Conservation (phyloP, 495 filamentous ascomycete species). For the Diplogelasinospora grovesii region DNA sequence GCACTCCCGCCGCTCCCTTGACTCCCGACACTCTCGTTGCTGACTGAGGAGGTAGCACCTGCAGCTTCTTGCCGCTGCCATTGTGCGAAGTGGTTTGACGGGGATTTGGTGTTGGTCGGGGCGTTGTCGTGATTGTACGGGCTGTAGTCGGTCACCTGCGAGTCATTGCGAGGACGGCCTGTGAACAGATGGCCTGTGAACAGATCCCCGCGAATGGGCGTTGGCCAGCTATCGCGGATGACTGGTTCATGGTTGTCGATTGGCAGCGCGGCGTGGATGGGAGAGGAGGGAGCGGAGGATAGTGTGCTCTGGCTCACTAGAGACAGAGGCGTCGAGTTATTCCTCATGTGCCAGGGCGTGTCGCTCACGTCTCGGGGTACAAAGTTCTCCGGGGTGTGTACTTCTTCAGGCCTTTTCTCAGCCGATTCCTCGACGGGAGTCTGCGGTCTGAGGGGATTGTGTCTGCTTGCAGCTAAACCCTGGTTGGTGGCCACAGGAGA, state of each 20-base stretch:
- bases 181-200: too few relatives aligned
- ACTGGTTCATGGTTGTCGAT: slow-evolving; percentile 7
- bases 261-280: background rate
- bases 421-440: slow-evolving; percentile 6
- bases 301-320: slow-evolving; percentile 15
- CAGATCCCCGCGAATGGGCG: background rate
- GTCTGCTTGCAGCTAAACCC: slow-evolving; percentile 2
- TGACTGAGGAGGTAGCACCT: background rate
- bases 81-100: background rate
- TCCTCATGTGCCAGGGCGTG: background rate
- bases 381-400: background rate
- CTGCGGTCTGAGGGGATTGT: slow-evolving; percentile 8
- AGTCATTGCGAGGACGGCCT: slow-evolving; percentile 9
- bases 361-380: slow-evolving; percentile 7
- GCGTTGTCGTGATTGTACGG: background rate
- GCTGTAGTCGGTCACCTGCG: slow-evolving; percentile 8
- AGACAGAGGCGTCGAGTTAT: slow-evolving; percentile 16
- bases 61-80: background rate
- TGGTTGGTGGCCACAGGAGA: background rate
- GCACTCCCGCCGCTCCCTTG: background rate
- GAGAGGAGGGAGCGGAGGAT: slow-evolving; percentile 13
- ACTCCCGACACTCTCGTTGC: background rate
- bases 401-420: background rate
- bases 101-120: background rate
- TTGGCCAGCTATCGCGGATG: slow-evolving; percentile 12